Conservation (phyloP, 2,329 filamentous ascomycete genomes). For the Leptographium flavum region DNA sequence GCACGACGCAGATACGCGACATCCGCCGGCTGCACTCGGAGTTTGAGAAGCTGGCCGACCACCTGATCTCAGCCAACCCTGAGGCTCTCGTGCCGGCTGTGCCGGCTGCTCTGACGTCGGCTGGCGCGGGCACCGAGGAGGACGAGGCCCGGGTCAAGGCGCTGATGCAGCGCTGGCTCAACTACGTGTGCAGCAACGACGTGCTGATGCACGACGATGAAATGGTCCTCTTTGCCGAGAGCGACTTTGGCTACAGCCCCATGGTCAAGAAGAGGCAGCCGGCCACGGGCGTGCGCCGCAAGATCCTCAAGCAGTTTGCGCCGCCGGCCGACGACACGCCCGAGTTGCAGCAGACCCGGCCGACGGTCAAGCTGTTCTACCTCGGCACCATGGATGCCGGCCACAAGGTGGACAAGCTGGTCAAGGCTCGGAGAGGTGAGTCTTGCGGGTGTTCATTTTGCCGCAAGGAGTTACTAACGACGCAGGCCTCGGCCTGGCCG, state of each 20-base stretch:
- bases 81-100: slow-evolving; percentile 90
- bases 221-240: slow-evolving; percentile 97
- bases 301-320: slow-evolving; percentile 95
- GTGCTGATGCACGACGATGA: slow-evolving; percentile 91
- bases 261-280: slow-evolving; percentile 93
- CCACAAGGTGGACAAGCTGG: slow-evolving; percentile 88
- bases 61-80: slow-evolving; percentile 93
- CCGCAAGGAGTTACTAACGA: background rate
- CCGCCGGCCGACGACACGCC: slow-evolving; percentile 94
- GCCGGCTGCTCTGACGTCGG: slow-evolving; percentile 84
- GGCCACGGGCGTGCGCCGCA: slow-evolving; percentile 84
- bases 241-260: slow-evolving; percentile 94
- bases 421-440: slow-evolving; percentile 79
- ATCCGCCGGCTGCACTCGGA: slow-evolving; percentile 91
- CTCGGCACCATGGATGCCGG: slow-evolving; percentile 91
- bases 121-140: slow-evolving; percentile 89
- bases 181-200: slow-evolving; percentile 82
- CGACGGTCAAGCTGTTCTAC: slow-evolving; percentile 90
- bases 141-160: slow-evolving; percentile 83
- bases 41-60: slow-evolving; percentile 90
- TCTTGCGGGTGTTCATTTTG: background rate
- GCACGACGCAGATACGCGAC: slow-evolving; percentile 96
- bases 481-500: slow-evolving; percentile 76
- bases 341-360: slow-evolving; percentile 78
- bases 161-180: slow-evolving; percentile 87